Base-by-base conservation (phyloP, 1,284 basidiomycete species). In the Malassezia japonica region DNA sequence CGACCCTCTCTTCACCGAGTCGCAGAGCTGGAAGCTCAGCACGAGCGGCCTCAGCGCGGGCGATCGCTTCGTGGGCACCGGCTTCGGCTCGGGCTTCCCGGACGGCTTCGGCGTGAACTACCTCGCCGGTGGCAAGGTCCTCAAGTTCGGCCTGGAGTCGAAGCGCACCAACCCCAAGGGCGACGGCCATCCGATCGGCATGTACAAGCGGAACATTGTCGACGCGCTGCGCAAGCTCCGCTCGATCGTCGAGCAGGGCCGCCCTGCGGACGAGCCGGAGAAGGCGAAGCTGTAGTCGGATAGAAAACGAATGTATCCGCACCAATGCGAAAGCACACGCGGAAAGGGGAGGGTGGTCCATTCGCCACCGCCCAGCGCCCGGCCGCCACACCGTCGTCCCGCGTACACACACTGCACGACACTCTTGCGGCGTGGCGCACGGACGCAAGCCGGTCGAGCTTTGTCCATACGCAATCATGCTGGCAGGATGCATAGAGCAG, bases 121-220 rank as follows among this genome's bases (percentile, higher is more conserved):
- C 74, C 79, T 95, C 56, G 82, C 86, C 50, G 88, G 84, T 15
- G 80, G 83, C 13, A 77, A 83, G 47, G 76, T 83, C 57, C 80
- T 96, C 75, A 94, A 91, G 75, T 92, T 96, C 75, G 92, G 92
- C 2, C 83, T 96, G 68, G 91, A 96, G 75, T 86, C 84, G 48
- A 96, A 96, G 74, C 76, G 79, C 60, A 38, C 33, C 24, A 52
- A 53, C 33, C 69, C 41, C 15, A 41, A 47, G 43, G 28, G 78
- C 6, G 70, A 76, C 29, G 90, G 87, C 23, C 86, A 85, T 24
- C 91, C 89, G 9, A 76, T 78, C 9, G 53, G 59, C 23, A 38
- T 54, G 50, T 87, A 94, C 73, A 83, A 85, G 65, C 66, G 78
- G 53, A 80, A 81, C 39, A 74, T 95, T 44, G 75, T 77, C n/a